Evolutionary conservation across 768 basidiomycete genomes (phyloP).

Genomic region (Boletales sp.): DNA sequence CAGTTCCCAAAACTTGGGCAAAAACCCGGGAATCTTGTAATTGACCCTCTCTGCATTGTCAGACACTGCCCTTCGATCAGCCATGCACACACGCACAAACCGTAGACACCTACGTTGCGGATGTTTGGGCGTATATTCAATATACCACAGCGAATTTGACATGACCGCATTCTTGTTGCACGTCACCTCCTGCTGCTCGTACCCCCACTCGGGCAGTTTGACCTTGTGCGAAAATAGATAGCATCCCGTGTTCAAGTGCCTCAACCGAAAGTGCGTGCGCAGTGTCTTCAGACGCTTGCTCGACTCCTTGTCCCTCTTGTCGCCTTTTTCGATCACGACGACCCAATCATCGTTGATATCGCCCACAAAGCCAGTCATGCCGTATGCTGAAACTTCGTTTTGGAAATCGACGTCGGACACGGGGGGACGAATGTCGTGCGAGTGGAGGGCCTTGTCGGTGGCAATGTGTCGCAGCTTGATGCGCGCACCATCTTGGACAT

Average conservation of each 20-base stretch:
- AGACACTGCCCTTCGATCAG: slow-evolving; percentile 48
- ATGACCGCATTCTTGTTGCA: slow-evolving; percentile 96
- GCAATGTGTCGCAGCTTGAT: slow-evolving; percentile 78
- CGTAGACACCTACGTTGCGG: slow-evolving; percentile 51
- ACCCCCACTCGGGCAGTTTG: slow-evolving; percentile 97
- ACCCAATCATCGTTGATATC: slow-evolving; percentile 94
- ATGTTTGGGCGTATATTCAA: slow-evolving; percentile 79
- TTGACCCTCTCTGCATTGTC: slow-evolving; percentile 77
- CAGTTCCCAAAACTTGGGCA: slow-evolving; percentile 87
- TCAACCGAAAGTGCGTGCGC: slow-evolving; percentile 75
- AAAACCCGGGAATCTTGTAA: slow-evolving; percentile 85
- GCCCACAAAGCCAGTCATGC: slow-evolving; percentile 78
- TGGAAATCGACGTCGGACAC: slow-evolving; percentile 98
- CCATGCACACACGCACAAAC: not conserved
- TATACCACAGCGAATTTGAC: slow-evolving; percentile 88
- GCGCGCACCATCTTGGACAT: slow-evolving; percentile 61
- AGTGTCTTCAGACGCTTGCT: slow-evolving; percentile 72
- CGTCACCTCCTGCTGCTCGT: slow-evolving; percentile 97
- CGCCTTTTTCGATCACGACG: slow-evolving; percentile 77
- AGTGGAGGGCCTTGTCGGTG: slow-evolving; percentile 88
- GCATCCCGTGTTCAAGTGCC: slow-evolving; percentile 86
- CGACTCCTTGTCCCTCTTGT: slow-evolving; percentile 62
- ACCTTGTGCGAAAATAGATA: slow-evolving; percentile 98
- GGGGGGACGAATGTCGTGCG: slow-evolving; percentile 91
- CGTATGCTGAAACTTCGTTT: slow-evolving; percentile 96